Evolutionary conservation across 1,139 yeast genomes (phyloP).

Genomic region (Geotrichum cucujoidarum): DNA sequence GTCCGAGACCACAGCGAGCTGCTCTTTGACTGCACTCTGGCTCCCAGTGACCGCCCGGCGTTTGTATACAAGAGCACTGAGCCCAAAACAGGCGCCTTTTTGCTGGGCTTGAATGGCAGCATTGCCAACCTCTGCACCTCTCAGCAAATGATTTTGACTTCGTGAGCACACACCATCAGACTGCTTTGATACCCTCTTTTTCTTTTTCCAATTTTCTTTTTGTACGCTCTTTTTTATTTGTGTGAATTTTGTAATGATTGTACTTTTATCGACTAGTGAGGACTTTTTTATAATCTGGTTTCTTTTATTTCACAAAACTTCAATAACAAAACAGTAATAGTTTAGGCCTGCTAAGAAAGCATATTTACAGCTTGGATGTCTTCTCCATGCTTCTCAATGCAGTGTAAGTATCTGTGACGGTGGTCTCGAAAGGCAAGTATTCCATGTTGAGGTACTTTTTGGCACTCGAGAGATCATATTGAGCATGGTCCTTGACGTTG

Average conservation of each 20-base stretch:
- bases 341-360: too few relatives aligned
- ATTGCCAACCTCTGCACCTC: slow-evolving; percentile 1
- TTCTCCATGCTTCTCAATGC: slow-evolving; percentile 20
- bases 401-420: slow-evolving; percentile 22
- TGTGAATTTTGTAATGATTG: too few relatives aligned
- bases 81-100: slow-evolving; percentile 10
- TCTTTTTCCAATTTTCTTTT: too few relatives aligned
- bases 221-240: too few relatives aligned
- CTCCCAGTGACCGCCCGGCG: background rate
- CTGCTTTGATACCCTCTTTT: too few relatives aligned
- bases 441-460: slow-evolving; percentile 24
- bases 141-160: slow-evolving; percentile 9
- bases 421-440: slow-evolving; percentile 25
- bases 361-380: background rate
- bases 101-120: slow-evolving; percentile 7
- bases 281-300: background rate
- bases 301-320: background rate
- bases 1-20: slow-evolving; percentile 14
- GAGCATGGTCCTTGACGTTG: slow-evolving; percentile 4
- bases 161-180: too few relatives aligned
- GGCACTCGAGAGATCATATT: slow-evolving; percentile 23
- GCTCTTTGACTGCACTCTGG: slow-evolving; percentile 9
- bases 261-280: too few relatives aligned
- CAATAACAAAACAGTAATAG: too few relatives aligned
- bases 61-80: slow-evolving; percentile 4